Evolutionary conservation across 192 early-diverging fungal genomes (phyloP).

Genomic region (Entomortierella beljakovae): DNA sequence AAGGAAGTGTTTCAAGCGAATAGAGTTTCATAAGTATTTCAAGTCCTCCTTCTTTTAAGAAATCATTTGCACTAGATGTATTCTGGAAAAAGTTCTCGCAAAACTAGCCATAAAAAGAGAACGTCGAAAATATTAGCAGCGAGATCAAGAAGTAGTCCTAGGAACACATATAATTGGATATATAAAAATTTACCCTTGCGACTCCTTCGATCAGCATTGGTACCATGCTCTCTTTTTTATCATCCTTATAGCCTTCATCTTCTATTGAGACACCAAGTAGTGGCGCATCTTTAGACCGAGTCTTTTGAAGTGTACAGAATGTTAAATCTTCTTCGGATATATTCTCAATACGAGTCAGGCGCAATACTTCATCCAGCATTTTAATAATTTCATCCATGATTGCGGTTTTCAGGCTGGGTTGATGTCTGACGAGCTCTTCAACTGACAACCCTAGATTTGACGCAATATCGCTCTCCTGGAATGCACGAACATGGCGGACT

Average conservation of each 20-base stretch:
- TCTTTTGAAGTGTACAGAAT: conserved; percentile 27
- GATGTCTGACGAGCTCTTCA: conserved; percentile 97
- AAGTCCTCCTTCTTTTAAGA: conserved; percentile 71
- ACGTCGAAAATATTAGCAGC: no score
- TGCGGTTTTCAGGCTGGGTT: conserved; percentile 81
- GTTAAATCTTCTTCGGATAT: conserved; percentile 63
- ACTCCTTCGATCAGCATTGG: conserved; percentile 74
- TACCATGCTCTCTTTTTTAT: conserved; percentile 63
- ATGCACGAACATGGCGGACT: conserved; percentile 76
- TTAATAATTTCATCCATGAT: conserved; percentile 75
- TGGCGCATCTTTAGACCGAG: conserved; percentile 16
- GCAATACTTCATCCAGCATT: conserved; percentile 76
- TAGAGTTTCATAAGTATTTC: conserved; percentile 72
- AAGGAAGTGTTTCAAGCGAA: conserved; percentile 74
- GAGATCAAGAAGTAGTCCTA: no score
- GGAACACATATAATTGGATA: no score
- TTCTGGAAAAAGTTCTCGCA: conserved; percentile 90
- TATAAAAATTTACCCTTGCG: conserved; percentile 63
- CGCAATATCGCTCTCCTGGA: conserved; percentile 89
- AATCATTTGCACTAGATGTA: conserved; percentile 75
- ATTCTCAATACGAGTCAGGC: conserved; percentile 63
- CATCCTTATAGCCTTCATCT: no score
- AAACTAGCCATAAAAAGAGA: conserved; percentile 65
- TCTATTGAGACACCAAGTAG: conserved; percentile 24
- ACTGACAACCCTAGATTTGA: conserved; percentile 83